Percentiles rank a stretch among this genome's conserved stretches.
phyloP scores from a whole-genome alignment of 2,329 filamentous ascomycete genomes.

The Cladosporium austrohemisphaericum region DNA sequence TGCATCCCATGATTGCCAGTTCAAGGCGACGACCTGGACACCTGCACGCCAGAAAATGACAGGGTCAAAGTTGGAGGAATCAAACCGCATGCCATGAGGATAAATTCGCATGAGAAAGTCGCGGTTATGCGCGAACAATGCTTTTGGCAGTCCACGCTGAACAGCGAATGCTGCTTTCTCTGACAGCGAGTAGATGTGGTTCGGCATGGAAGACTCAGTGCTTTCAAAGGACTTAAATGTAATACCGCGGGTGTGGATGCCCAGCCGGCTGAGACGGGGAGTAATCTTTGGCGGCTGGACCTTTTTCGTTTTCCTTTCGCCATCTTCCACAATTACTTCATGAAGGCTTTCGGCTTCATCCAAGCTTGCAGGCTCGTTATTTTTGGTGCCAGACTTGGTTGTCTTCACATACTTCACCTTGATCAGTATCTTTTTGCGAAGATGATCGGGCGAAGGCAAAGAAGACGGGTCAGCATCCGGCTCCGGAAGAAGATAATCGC shows the following conservation, averaged over 20 bases:
- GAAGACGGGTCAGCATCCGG: slow-evolving; percentile 56
- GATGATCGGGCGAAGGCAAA: slow-evolving; percentile 57
- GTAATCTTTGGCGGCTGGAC: slow-evolving; percentile 60
- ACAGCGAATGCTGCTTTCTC: slow-evolving; percentile 64
- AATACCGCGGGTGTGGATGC: slow-evolving; percentile 82
- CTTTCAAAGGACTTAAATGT: slow-evolving; percentile 71
- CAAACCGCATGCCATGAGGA: slow-evolving; percentile 74
- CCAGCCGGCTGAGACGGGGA: slow-evolving; percentile 66
- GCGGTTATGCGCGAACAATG: slow-evolving; percentile 76
- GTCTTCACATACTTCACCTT: slow-evolving; percentile 48
- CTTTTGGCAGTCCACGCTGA: slow-evolving; percentile 50
- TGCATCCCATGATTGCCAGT: slow-evolving; percentile 87
- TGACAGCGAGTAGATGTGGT: slow-evolving; percentile 62
- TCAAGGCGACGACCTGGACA: slow-evolving; percentile 84
- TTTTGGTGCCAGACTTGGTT: slow-evolving; percentile 24
- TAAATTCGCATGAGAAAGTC: slow-evolving; percentile 83
- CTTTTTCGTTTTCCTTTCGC: slow-evolving; percentile 35
- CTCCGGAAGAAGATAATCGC: slow-evolving; percentile 65
- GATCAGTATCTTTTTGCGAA: slow-evolving; percentile 70
- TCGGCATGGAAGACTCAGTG: slow-evolving; percentile 54
- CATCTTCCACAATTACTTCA: slow-evolving; percentile 29
- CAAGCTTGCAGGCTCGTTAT: slow-evolving; percentile 10
- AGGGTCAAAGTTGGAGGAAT: slow-evolving; percentile 83
- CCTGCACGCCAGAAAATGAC: slow-evolving; percentile 81
- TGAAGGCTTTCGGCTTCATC: slow-evolving; percentile 28